Evolutionary conservation across 768 basidiomycete genomes (phyloP).

Genomic region (Suillus placidus): DNA sequence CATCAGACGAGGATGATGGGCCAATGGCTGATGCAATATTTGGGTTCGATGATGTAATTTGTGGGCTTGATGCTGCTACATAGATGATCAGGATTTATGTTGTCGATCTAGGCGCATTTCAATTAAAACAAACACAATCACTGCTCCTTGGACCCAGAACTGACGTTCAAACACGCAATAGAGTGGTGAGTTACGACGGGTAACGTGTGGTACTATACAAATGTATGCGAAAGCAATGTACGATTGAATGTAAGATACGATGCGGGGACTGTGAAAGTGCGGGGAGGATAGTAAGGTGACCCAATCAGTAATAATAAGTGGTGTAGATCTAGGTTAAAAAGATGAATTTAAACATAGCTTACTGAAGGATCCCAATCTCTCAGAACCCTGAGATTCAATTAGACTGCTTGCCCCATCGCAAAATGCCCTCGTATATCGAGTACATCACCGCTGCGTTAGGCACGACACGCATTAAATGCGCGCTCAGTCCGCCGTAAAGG

Average conservation of each 20-base stretch:
- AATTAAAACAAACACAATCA: background rate
- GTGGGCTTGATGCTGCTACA: background rate
- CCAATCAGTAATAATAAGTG: slow-evolving; percentile 18
- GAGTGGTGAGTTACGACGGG: slow-evolving; percentile 31
- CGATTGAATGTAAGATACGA: slow-evolving; percentile 17
- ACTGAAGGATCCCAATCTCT: background rate
- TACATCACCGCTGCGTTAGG: slow-evolving; percentile 99
- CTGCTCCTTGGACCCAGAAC: background rate
- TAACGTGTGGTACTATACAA: slow-evolving; percentile 19
- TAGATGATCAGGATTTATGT: background rate
- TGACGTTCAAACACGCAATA: slow-evolving; percentile 10
- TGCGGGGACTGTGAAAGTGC: slow-evolving; percentile 18
- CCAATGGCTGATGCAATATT: background rate
- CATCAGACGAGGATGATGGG: background rate
- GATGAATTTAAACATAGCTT: background rate
- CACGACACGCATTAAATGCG: slow-evolving; percentile 95
- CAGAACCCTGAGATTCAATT: background rate
- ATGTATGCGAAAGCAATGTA: slow-evolving; percentile 21
- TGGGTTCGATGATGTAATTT: background rate
- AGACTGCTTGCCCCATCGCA: slow-evolving; percentile 53
- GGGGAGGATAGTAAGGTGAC: slow-evolving; percentile 13
- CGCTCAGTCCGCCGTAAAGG: slow-evolving; percentile 89
- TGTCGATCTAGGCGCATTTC: background rate
- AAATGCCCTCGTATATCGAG: slow-evolving; percentile 85
- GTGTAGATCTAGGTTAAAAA: slow-evolving; percentile 12